These are phyloP conservation scores for Paramecium caudatum DNA, from an alignment of 73 alveolate genomes.

Conservation along the genomic window DNA sequence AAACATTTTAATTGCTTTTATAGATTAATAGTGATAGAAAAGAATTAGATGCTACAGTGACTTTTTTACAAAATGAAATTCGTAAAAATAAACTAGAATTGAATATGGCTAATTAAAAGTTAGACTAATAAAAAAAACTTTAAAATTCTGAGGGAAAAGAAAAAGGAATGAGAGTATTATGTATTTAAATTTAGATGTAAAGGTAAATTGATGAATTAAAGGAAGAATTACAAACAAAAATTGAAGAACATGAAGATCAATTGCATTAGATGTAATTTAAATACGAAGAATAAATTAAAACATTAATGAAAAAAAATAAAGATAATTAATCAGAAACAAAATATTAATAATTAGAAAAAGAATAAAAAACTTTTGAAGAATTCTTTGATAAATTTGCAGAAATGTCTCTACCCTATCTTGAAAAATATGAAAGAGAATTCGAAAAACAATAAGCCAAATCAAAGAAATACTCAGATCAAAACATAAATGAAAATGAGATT, in stretches of 20 bases:
- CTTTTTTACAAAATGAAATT: constrained; percentile 54
- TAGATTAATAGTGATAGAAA: constrained; percentile 42
- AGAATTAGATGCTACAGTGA: constrained; percentile 53
- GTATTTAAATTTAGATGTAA: neutral
- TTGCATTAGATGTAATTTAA: neutral
- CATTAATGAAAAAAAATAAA: constrained; percentile 17
- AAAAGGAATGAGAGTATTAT: neutral
- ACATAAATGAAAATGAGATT: constrained; percentile 31
- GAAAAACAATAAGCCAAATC: constrained; percentile 18
- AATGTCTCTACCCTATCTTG: constrained; percentile 49
- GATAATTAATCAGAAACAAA: neutral
- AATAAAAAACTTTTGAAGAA: neutral
- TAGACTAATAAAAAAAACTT: constrained; percentile 12
- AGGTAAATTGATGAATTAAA: constrained; percentile 1
- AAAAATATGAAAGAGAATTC: constrained; percentile 57
- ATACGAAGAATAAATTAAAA: constrained; percentile 61
- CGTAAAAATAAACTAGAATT: constrained; percentile 20
- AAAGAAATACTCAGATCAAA: constrained; percentile 27
- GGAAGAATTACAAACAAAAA: constrained; percentile 42
- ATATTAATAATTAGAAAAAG: neutral
- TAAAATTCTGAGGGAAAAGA: constrained; percentile 16
- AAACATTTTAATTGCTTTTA: constrained; percentile 18
- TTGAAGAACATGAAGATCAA: constrained; percentile 51
- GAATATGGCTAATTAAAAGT: constrained; percentile 1
- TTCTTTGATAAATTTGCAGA: constrained; percentile 65